These are phyloP conservation scores for Straminergon stramineum DNA, from an alignment of 225 moss, liverwort and hornwort species.

Conservation along the genomic window DNA sequence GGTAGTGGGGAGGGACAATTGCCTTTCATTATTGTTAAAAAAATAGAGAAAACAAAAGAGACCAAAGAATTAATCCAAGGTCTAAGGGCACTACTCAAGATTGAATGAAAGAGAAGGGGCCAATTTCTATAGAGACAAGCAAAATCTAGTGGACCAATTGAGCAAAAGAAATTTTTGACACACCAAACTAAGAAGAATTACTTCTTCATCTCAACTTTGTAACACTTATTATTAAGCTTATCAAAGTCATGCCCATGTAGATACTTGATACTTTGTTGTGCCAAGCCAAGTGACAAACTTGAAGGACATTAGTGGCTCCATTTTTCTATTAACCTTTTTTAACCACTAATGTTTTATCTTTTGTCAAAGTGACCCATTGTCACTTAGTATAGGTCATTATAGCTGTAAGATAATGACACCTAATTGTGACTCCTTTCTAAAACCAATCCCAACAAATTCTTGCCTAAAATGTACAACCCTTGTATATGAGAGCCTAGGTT, in stretches of 20 bases:
- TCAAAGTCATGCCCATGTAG: too few relatives aligned
- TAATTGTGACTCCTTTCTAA: not conserved
- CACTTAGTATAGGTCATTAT: not conserved
- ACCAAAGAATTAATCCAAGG: too few relatives aligned
- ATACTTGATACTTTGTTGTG: not conserved
- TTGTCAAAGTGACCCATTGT: not conserved
- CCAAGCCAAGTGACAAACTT: not conserved
- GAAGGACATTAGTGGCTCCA: not conserved
- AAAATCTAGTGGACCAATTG: not conserved
- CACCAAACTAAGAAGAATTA: not conserved
- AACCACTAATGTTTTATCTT: not conserved
- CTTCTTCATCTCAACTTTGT: not conserved
- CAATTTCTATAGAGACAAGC: not conserved
- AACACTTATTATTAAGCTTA: not conserved
- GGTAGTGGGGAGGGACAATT: not conserved
- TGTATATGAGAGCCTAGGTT: too few relatives aligned
- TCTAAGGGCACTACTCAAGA: not conserved
- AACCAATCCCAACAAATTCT: not conserved
- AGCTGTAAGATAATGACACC: not conserved
- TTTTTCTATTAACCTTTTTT: not conserved
- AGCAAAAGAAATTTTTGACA: not conserved
- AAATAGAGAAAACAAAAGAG: not conserved
- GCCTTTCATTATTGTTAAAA: not conserved
- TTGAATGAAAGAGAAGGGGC: not conserved
- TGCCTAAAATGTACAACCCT: not conserved